phyloP scores from a whole-genome alignment of 1,284 basidiomycete genomes.

The Meripilus lineatus region DNA sequence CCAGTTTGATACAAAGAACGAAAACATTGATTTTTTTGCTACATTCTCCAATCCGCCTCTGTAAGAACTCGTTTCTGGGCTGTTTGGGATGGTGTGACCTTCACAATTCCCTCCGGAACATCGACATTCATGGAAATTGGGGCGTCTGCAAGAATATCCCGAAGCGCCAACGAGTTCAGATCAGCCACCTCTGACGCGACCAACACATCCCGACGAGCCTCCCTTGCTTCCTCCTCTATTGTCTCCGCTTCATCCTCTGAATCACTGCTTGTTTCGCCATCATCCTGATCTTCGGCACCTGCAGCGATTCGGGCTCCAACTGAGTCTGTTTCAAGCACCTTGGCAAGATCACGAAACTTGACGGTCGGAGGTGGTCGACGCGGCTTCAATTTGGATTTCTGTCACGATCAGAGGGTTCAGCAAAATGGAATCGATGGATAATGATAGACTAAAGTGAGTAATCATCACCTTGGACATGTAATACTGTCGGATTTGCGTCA shows the following conservation, averaged over 20 bases:
- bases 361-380: constrained; percentile 4
- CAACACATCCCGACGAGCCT: no score
- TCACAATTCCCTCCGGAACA: background rate
- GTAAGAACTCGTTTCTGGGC: background rate
- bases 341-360: constrained; percentile 3
- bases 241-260: background rate
- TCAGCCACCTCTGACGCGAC: background rate
- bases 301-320: no score
- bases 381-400: background rate
- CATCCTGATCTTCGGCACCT: background rate
- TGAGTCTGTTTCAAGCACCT: background rate
- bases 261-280: background rate
- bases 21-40: background rate
- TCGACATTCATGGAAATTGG: background rate
- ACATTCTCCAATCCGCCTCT: background rate
- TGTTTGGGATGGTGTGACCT: background rate
- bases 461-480: background rate
- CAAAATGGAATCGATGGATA: no score
- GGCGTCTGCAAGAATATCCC: background rate
- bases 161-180: background rate
- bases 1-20: background rate
- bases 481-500: constrained; percentile 22
- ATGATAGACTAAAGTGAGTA: background rate
- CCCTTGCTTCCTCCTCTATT: no score
- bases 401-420: background rate